Base-by-base conservation (phyloP, 2,329 filamentous ascomycete genomes). In the Dactylellina parvicollis region DNA sequence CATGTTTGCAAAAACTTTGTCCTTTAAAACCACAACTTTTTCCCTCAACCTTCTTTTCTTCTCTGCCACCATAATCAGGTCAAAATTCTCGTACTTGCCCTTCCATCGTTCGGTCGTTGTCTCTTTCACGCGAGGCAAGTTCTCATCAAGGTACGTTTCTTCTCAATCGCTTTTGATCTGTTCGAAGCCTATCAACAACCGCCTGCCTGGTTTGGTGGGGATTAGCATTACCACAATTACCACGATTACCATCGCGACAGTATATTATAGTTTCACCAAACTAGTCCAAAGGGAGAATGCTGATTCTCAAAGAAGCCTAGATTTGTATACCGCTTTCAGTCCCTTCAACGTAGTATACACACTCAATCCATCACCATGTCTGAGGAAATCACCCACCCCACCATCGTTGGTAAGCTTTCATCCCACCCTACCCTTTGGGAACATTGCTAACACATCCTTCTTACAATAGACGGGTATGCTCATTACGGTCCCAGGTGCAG, bases 331-430 rank as follows among this genome's bases (percentile, higher is more conserved):
- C 30, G 9, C 40, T 32, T 32, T 49, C 54, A 38, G 59, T 65
- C 59, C 12, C 47, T 54, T 49, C 40, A 40, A 14, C 60, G 49
- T 2, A 30, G 36, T 49, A 32, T 46, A 40, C 42, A 30, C 56
- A 40, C 40, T 24, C 49, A 50, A 30, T 47, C 55, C 16, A 49
- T 59, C 69, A 42, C 18, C 20, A 73, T 73, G 69, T 73, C 69
- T 61, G 67, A 71, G 18, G 67, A 73, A 55, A 38, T 66, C 38
- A 66, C 69, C 28, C 69, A 73, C 69, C 69, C 69, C 54, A 73
- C 69, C 60, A 73, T 73, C 26, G 60, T 61, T 46, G 69, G 69
- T 73, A 66, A 36, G 69, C 10, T 9, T 50, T 42, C 18, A 5
- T 46, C 9, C 4, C 16, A 24, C 28, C 20, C 16, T 20, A 32